These are phyloP conservation scores for Cercospora beticola DNA, from an alignment of 2,329 filamentous ascomycete genomes.

Conservation along the genomic window DNA sequence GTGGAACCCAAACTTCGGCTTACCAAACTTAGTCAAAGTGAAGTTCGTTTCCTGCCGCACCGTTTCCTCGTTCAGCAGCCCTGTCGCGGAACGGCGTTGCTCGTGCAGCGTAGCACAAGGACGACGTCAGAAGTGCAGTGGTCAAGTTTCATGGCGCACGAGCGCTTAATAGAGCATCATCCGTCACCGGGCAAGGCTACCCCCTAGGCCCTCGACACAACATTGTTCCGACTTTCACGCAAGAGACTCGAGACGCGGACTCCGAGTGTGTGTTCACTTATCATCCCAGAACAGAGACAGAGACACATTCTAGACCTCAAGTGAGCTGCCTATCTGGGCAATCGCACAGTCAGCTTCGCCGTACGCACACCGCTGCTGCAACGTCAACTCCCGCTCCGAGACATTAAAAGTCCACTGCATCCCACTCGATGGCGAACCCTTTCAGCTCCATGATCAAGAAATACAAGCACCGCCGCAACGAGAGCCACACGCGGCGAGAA, in stretches of 20 bases:
- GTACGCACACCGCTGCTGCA: neutral
- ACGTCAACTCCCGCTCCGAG: neutral
- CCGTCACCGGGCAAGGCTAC: neutral
- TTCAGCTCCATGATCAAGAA: constrained; percentile 9
- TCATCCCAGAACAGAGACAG: neutral
- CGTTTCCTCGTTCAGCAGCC: neutral
- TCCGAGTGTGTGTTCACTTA: neutral
- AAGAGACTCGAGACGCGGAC: neutral
- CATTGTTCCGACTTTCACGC: neutral
- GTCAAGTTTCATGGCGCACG: neutral
- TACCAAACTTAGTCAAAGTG: constrained; percentile 9
- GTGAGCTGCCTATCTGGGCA: no score
- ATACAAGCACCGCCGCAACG: constrained; percentile 5
- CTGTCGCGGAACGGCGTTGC: neutral
- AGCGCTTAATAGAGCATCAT: neutral
- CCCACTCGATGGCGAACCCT: neutral
- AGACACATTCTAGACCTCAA: neutral
- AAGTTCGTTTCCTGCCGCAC: neutral
- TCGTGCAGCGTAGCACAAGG: neutral
- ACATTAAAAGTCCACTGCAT: neutral
- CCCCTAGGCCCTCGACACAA: neutral
- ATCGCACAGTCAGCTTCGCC: neutral
- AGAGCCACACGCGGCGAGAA: neutral
- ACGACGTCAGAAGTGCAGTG: neutral
- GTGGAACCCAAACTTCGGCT: constrained; percentile 11